phyloP scores from a whole-genome alignment of 2,329 filamentous ascomycete genomes.

The Malbranchea zuffiana region DNA sequence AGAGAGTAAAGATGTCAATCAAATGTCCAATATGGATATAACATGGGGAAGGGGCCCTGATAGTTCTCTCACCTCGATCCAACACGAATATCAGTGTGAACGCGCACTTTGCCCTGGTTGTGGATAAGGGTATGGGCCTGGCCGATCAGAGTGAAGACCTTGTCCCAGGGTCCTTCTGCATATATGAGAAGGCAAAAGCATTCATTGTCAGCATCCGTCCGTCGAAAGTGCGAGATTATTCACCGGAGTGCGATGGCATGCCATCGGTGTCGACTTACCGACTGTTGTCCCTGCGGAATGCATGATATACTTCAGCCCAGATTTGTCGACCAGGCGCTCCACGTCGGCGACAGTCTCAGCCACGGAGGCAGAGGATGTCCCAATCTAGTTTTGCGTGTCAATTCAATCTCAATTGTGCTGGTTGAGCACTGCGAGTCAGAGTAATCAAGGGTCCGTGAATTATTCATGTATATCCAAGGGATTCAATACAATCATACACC shows the following conservation, averaged over 20 bases:
- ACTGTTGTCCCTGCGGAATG: constrained; percentile 90
- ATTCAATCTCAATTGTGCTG: not conserved
- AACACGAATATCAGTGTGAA: constrained; percentile 80
- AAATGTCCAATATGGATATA: not conserved
- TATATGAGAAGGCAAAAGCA: not conserved
- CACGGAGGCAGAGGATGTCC: constrained; percentile 65
- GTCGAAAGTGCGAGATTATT: not conserved
- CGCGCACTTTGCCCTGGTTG: constrained; percentile 61
- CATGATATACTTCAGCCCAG: constrained; percentile 74
- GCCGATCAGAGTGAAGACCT: constrained; percentile 75
- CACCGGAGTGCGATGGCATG: not conserved
- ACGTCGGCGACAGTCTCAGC: constrained; percentile 79
- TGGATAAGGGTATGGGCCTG: constrained; percentile 74
- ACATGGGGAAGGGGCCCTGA: not conserved
- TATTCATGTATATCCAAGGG: no score
- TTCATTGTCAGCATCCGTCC: constrained; percentile 3
- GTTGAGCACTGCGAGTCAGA: not conserved
- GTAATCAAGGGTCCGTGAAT: not conserved
- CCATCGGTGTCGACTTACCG: constrained; percentile 44
- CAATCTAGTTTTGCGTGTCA: constrained; percentile 46
- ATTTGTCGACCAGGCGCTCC: constrained; percentile 70
- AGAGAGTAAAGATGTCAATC: not conserved
- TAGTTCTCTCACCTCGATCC: constrained; percentile 53
- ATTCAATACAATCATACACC: no score
- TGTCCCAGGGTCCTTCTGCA: constrained; percentile 80